These are phyloP conservation scores for Penicillium sp. DNA, from an alignment of 2,329 filamentous ascomycete genomes.

Conservation along the genomic window DNA sequence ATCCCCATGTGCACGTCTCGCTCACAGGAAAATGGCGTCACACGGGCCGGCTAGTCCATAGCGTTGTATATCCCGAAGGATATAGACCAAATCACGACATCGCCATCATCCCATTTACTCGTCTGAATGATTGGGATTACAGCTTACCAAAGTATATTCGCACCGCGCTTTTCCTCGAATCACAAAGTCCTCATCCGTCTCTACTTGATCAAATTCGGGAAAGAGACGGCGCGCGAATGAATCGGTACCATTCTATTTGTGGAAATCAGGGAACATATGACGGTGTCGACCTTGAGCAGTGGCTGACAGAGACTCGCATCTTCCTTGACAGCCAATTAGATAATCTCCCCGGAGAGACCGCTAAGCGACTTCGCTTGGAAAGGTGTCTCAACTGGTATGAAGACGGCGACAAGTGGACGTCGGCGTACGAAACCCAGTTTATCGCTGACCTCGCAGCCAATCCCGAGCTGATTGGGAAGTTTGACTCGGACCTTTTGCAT, in stretches of 20 bases:
- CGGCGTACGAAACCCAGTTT: too few species aligned
- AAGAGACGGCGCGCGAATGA: not conserved
- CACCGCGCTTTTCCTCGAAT: not conserved
- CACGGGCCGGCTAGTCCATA: not conserved
- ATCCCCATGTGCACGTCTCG: too few species aligned
- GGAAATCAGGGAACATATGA: not conserved
- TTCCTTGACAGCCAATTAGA: too few species aligned
- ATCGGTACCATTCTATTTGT: not conserved
- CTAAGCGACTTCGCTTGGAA: too few species aligned
- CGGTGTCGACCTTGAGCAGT: not conserved
- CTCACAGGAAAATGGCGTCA: not conserved
- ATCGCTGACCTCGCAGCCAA: too few species aligned
- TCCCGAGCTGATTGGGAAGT: too few species aligned
- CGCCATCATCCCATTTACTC: slow-evolving; percentile 5
- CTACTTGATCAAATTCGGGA: not conserved
- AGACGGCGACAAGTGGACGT: too few species aligned
- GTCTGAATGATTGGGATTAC: not conserved
- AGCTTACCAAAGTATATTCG: not conserved
- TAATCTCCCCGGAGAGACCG: too few species aligned
- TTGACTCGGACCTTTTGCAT: too few species aligned
- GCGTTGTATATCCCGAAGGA: not conserved
- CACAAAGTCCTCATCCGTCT: not conserved
- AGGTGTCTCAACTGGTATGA: too few species aligned
- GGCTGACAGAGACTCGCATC: not conserved
- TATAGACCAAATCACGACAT: slow-evolving; percentile 6